Evolutionary conservation across 805 yeast genomes (phyloP).

Genomic region (Torulaspora microellipsoides): DNA sequence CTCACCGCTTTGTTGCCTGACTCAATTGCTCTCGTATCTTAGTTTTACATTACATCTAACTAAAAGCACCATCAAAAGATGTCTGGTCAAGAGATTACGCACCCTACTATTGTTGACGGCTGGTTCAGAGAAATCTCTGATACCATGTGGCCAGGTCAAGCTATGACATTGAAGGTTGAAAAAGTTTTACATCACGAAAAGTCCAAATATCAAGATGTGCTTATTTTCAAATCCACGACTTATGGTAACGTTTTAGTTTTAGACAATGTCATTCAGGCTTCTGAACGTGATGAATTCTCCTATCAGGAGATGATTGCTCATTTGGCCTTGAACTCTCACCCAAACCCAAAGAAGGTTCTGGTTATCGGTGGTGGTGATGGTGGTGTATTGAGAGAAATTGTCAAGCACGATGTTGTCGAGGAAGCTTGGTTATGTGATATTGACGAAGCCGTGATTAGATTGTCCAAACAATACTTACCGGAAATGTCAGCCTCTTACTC

Average conservation of each 20-base stretch:
- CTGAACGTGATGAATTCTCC: conserved; percentile 95
- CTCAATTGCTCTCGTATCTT: too few relatives aligned
- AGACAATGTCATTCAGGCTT: conserved; percentile 92
- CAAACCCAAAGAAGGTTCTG: conserved; percentile 87
- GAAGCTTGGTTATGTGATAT: conserved; percentile 91
- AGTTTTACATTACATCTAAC: too few relatives aligned
- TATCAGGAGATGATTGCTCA: conserved; percentile 99
- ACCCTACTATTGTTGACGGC: conserved; percentile 56
- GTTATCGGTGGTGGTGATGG: conserved; percentile 99
- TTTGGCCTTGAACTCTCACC: conserved; percentile 86
- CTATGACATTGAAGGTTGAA: conserved; percentile 85
- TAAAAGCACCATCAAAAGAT: conserved; percentile 9
- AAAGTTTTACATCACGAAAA: conserved; percentile 78
- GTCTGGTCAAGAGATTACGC: conserved; percentile 36
- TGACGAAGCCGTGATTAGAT: conserved; percentile 86
- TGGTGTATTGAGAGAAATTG: conserved; percentile 92
- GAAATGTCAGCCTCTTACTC: conserved; percentile 76
- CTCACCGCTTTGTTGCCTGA: too few relatives aligned
- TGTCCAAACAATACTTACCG: conserved; percentile 83
- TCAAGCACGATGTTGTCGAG: conserved; percentile 82
- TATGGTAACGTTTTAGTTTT: conserved; percentile 94
- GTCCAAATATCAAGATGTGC: conserved; percentile 88
- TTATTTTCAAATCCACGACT: conserved; percentile 86
- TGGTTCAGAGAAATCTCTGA: conserved; percentile 96
- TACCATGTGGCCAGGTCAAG: conserved; percentile 99